phyloP scores from a whole-genome alignment of 345 rosid genomes.

The Salix udensis region DNA sequence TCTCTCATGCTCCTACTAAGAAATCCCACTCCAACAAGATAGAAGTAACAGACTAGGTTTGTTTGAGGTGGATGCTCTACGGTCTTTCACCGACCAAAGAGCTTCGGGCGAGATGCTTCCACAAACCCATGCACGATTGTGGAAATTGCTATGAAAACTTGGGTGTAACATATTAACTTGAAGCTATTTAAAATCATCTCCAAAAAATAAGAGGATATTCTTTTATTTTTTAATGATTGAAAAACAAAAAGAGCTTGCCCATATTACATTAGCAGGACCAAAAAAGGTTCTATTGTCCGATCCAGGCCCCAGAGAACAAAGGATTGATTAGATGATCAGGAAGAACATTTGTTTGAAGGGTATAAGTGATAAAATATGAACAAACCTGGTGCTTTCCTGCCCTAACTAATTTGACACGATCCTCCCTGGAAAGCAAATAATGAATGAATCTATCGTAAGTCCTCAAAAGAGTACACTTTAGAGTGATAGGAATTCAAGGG shows the following conservation, averaged over 20 bases:
- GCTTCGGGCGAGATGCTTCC: neutral
- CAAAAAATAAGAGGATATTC: neutral
- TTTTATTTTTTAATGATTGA: neutral
- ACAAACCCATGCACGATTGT: neutral
- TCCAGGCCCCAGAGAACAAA: neutral
- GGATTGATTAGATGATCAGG: neutral
- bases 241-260: neutral
- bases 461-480: neutral
- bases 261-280: neutral
- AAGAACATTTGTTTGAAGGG: neutral
- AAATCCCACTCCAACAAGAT: conserved; percentile 3
- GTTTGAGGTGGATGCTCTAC: neutral
- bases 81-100: neutral
- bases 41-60: neutral
- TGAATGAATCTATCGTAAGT: conserved; percentile 15
- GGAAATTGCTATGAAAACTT: neutral
- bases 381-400: conserved; percentile 94
- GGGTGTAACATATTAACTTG: neutral
- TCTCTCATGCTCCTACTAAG: neutral
- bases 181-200: neutral
- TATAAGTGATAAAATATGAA: conserved; percentile 6
- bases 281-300: neutral
- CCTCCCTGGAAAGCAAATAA: conserved; percentile 54
- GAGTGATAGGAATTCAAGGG: neutral
- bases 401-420: conserved; percentile 69